Evolutionary conservation across 129 eudicot genomes (phyloP), one percentile per base, ranked within the genome.

Genomic region (Chrysanthemum seticuspe): DNA sequence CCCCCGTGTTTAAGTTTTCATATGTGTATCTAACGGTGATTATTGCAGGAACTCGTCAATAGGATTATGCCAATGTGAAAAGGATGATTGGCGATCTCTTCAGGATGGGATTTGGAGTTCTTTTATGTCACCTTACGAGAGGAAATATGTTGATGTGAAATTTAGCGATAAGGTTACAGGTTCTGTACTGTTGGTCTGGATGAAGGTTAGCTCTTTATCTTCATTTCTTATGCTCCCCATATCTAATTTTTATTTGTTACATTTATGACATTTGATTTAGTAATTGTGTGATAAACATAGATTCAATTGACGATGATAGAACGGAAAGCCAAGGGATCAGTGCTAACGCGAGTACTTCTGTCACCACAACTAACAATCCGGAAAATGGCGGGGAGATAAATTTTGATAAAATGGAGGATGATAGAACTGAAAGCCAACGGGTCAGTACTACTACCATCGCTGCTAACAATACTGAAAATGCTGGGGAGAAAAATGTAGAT

Each of bases 61-160:
- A 18, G 96, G 88, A 13, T 65, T 83, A 79, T 92, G 98, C 67
- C 86, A 74, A 7, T 89, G 96, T 78, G 88, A 80, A 73, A 84
- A 77, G 64, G 96, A 87, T 84, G 79, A 78, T 44, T 92, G 98
- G 98, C 85, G 82, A 65, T 57, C 78, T 63, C 36, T 89, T 59
- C 88, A 87, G 16, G 87, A 83, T 63, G 96, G 96, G 71, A 12
- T 75, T 5, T 89, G 88, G 95, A 71, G 72, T 75, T 83, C 88
- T 68, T 49, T 71, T 58, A 75, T 81, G 80, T 92, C 98, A 56
- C 92, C 98, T 3, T 92, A 85, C 54, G 96, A 84, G 58, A 84
- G 89, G 53, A 84, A 67, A 77, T 83, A 74, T 62, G 51, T 92
- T 74, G 98, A 92, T 74, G 95, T 92, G 79, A 92, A 87, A 77